Evolutionary conservation across 176 grass and related monocot genomes (phyloP).

Genomic region (Stipa capillata): DNA sequence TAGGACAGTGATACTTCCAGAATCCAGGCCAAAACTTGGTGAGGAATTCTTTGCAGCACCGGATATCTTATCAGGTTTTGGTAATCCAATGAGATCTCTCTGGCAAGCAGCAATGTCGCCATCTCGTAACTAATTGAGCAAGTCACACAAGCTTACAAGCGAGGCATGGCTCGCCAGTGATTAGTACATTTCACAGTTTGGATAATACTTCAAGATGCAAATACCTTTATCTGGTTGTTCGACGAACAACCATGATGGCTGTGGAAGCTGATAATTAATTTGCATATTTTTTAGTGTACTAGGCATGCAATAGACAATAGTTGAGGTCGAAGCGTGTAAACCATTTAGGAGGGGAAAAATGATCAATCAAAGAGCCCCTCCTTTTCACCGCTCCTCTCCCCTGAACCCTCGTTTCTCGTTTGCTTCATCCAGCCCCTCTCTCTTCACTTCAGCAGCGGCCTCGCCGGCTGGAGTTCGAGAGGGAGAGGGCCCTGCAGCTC

Average conservation of each 20-base stretch:
- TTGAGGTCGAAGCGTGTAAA: background rate
- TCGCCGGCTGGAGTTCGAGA: no score
- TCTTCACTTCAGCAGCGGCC: no score
- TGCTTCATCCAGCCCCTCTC: no score
- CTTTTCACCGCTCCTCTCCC: no score
- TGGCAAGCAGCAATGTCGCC: background rate
- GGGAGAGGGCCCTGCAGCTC: no score
- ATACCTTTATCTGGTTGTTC: constrained; percentile 10
- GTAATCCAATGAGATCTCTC: background rate
- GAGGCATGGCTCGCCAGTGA: background rate
- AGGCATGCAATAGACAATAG: background rate
- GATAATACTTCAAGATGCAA: constrained; percentile 14
- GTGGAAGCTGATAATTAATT: background rate
- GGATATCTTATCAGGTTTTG: background rate
- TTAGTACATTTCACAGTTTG: background rate
- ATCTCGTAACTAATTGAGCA: constrained; percentile 6
- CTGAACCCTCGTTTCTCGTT: no score
- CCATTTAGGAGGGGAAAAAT: no score
- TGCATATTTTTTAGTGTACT: background rate
- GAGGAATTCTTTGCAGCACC: background rate
- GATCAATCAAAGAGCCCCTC: no score
- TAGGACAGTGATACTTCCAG: background rate
- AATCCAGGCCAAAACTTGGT: background rate
- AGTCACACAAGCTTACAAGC: background rate
- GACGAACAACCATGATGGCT: background rate